phyloP scores from a whole-genome alignment of 2,329 filamentous ascomycete genomes.

The Capronia coronata region DNA sequence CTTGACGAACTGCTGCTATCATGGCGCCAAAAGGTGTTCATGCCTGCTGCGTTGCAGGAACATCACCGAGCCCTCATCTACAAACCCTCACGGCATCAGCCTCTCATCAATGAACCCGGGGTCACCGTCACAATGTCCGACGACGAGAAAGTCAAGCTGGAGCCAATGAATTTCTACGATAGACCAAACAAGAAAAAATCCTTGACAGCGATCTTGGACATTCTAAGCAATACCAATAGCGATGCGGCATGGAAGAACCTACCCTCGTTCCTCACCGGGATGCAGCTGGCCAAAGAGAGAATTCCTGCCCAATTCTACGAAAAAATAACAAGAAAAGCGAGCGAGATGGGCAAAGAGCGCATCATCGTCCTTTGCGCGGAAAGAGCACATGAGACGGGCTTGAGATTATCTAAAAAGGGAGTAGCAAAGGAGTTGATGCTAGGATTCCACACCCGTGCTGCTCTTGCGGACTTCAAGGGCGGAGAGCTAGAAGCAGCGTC shows the following conservation, averaged over 20 bases:
- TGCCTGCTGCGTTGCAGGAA: conserved; percentile 36
- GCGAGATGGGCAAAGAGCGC: conserved; percentile 33
- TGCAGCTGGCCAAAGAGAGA: conserved; percentile 31
- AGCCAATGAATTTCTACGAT: conserved; percentile 33
- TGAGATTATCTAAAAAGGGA: conserved; percentile 31
- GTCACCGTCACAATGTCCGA: conserved; percentile 37
- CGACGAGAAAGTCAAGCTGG: conserved; percentile 36
- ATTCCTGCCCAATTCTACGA: conserved; percentile 30
- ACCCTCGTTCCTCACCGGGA: conserved; percentile 36
- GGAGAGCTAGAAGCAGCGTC: conserved; percentile 30
- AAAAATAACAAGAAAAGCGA: conserved; percentile 37
- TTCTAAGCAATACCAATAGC: conserved; percentile 36
- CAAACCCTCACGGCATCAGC: conserved; percentile 33
- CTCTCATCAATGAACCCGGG: conserved; percentile 36
- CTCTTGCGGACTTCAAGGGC: conserved; percentile 33
- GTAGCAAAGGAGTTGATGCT: conserved; percentile 35
- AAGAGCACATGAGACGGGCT: conserved; percentile 33
- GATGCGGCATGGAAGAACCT: conserved; percentile 35
- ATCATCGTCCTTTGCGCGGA: conserved; percentile 36
- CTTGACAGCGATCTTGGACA: conserved; percentile 31
- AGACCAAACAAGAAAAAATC: conserved; percentile 33
- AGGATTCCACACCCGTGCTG: conserved; percentile 35
- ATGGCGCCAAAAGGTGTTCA: conserved; percentile 42
- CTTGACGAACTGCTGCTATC: conserved; percentile 37
- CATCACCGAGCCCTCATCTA: conserved; percentile 39